Evolutionary conservation across 2,329 filamentous ascomycete species (phyloP).

Genomic region (Paecilomyces fulvus): DNA sequence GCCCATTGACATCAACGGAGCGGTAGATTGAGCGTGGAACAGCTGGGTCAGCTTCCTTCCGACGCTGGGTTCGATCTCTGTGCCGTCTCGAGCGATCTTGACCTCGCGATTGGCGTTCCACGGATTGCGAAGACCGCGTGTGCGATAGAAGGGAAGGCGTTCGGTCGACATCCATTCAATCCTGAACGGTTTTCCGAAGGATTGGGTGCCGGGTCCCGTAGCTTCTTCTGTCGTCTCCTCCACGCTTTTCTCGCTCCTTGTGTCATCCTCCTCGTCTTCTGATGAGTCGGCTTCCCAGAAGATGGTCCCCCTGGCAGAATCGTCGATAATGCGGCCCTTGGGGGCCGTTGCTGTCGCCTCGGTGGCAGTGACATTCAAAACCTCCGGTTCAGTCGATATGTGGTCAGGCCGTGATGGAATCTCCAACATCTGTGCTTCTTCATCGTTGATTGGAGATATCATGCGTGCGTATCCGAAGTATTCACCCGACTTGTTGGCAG

Average conservation of each 20-base stretch:
- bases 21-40: constrained; percentile 52
- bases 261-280: constrained; percentile 35
- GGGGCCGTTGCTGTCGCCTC: constrained; percentile 70
- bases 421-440: constrained; percentile 60
- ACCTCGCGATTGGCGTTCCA: constrained; percentile 95
- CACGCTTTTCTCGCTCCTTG: constrained; percentile 32
- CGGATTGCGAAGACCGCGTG: constrained; percentile 76
- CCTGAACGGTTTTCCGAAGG: constrained; percentile 85
- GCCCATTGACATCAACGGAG: not conserved
- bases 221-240: constrained; percentile 42
- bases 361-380: constrained; percentile 72
- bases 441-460: constrained; percentile 72
- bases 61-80: constrained; percentile 77
- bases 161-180: constrained; percentile 83
- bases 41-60: constrained; percentile 69
- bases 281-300: constrained; percentile 82
- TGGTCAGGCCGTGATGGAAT: constrained; percentile 59
- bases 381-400: constrained; percentile 49
- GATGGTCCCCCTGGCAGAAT: constrained; percentile 86
- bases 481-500: constrained; percentile 93
- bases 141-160: constrained; percentile 79
- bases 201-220: constrained; percentile 44
- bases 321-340: constrained; percentile 80
- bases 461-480: constrained; percentile 95
- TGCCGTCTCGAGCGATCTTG: constrained; percentile 91